Percentiles rank a stretch among this genome's conserved stretches.
These are phyloP conservation scores for Alternaria infectoria DNA, from an alignment of 2,329 filamentous ascomycete genomes.

Conservation along the genomic window DNA sequence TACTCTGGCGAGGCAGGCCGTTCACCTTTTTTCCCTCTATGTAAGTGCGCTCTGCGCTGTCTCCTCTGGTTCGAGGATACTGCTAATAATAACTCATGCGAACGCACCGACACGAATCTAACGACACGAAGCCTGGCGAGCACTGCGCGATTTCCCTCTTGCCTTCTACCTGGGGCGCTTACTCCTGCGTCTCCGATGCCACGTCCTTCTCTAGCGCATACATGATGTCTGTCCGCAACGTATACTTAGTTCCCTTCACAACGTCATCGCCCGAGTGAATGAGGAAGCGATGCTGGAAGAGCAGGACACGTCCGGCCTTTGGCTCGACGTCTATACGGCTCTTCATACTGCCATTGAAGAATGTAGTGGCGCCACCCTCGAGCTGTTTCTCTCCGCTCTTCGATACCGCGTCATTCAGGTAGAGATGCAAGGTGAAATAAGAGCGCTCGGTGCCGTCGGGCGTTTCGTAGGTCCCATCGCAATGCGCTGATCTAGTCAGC, in stretches of 20 bases:
- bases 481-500: constrained; percentile 61
- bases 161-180: not conserved
- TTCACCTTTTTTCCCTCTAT: constrained; percentile 62
- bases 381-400: constrained; percentile 45
- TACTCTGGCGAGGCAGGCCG: constrained; percentile 82
- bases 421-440: constrained; percentile 63
- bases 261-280: constrained; percentile 64
- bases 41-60: constrained; percentile 51
- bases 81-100: constrained; percentile 42
- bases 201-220: constrained; percentile 47
- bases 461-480: constrained; percentile 69
- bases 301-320: constrained; percentile 58
- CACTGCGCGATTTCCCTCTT: not conserved
- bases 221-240: constrained; percentile 64
- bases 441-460: constrained; percentile 59
- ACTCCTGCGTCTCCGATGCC: not conserved
- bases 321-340: constrained; percentile 55
- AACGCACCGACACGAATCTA: too few species aligned
- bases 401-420: constrained; percentile 55
- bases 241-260: constrained; percentile 60
- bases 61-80: constrained; percentile 44
- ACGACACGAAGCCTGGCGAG: not conserved
- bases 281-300: constrained; percentile 63
- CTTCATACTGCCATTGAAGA: constrained; percentile 48
- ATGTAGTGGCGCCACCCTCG: constrained; percentile 63